These are phyloP conservation scores for Carpinus fangiana DNA, from an alignment of 306 rosid species.

Conservation along the genomic window DNA sequence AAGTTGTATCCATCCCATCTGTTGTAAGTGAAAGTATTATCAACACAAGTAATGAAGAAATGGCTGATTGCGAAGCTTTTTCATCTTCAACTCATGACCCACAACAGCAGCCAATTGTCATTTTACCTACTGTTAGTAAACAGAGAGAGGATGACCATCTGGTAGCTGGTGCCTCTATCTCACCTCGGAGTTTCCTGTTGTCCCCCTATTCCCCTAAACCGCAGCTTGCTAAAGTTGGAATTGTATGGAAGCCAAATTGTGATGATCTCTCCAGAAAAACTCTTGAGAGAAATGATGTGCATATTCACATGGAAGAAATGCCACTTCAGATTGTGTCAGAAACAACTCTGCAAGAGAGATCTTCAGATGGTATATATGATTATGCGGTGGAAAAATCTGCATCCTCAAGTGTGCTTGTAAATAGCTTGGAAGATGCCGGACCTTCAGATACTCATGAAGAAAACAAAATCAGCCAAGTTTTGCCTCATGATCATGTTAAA, in stretches of 20 bases:
- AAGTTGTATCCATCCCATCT: conserved; percentile 35
- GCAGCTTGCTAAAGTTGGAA: conserved; percentile 37
- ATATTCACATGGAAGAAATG: conserved; percentile 37
- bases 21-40: conserved; percentile 38
- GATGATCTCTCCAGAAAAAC: conserved; percentile 38
- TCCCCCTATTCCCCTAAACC: conserved; percentile 35
- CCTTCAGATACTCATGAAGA: conserved; percentile 36
- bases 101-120: conserved; percentile 39
- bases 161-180: conserved; percentile 29
- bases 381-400: conserved; percentile 27
- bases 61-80: conserved; percentile 38
- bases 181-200: conserved; percentile 41
- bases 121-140: conserved; percentile 28
- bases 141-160: conserved; percentile 36
- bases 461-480: conserved; percentile 37
- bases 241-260: conserved; percentile 31
- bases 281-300: conserved; percentile 36
- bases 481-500: conserved; percentile 43
- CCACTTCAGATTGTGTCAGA: conserved; percentile 47
- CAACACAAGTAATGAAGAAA: conserved; percentile 54
- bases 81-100: conserved; percentile 45
- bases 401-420: conserved; percentile 29
- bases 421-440: conserved; percentile 43
- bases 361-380: conserved; percentile 31
- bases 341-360: conserved; percentile 38